Percentiles rank a stretch among this genome's conserved stretches.
These are phyloP conservation scores for Wallemia mellicola DNA, from an alignment of 1,284 basidiomycete species.

Conservation along the genomic window DNA sequence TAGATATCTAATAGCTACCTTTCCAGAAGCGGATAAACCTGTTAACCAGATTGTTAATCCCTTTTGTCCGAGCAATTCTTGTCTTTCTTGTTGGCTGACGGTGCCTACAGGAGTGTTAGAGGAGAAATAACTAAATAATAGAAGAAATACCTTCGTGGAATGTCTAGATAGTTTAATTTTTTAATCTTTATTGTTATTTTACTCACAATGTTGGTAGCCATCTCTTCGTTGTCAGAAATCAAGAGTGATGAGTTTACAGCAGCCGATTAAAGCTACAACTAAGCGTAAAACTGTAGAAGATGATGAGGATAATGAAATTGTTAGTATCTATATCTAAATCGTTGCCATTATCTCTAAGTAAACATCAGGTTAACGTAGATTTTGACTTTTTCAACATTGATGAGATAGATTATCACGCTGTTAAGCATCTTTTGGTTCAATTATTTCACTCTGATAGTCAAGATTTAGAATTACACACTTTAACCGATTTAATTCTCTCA, in stretches of 20 bases:
- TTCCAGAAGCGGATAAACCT: constrained; percentile 68
- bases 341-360: not conserved
- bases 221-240: not conserved
- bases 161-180: not conserved
- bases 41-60: constrained; percentile 84
- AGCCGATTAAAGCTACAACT: not conserved
- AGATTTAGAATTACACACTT: constrained; percentile 31
- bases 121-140: not conserved
- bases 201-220: constrained; percentile 1
- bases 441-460: constrained; percentile 56
- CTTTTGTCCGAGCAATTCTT: constrained; percentile 35
- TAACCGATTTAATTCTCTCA: constrained; percentile 43
- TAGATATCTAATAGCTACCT: constrained; percentile 22
- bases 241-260: not conserved
- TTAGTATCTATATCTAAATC: not conserved
- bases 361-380: constrained; percentile 31
- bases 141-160: not conserved
- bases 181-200: not conserved
- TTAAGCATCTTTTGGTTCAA: constrained; percentile 49
- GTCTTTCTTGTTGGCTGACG: constrained; percentile 35
- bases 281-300: not conserved
- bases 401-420: constrained; percentile 52
- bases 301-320: not conserved
- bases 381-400: constrained; percentile 78
- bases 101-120: constrained; percentile 25